Evolutionary conservation across 2,329 filamentous ascomycete genomes (phyloP).

Genomic region (Byssochlamys sp.): DNA sequence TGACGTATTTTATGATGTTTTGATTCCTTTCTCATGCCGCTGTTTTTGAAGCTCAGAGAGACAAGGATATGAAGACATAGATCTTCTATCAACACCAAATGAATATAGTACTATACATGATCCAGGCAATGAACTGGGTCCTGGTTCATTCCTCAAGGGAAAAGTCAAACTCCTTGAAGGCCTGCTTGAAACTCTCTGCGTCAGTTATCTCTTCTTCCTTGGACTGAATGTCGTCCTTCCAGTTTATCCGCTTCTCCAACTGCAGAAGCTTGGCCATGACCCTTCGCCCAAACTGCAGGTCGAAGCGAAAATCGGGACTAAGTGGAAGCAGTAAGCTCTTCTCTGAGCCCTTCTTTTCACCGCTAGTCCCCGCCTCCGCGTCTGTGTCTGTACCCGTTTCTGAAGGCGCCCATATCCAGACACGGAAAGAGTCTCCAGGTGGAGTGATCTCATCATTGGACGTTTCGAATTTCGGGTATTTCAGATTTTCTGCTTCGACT

Average conservation of each 20-base stretch:
- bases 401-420: slow-evolving; percentile 63
- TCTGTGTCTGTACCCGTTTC: not conserved
- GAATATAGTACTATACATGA: not conserved
- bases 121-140: not conserved
- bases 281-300: slow-evolving; percentile 77
- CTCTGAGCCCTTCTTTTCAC: slow-evolving; percentile 41
- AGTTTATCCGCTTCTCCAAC: slow-evolving; percentile 67
- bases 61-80: not conserved
- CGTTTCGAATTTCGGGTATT: slow-evolving; percentile 46
- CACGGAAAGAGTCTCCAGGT: slow-evolving; percentile 60
- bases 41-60: not conserved
- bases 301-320: slow-evolving; percentile 64
- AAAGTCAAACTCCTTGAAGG: slow-evolving; percentile 83
- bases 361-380: slow-evolving; percentile 5
- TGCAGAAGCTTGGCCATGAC: slow-evolving; percentile 81
- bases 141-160: slow-evolving; percentile 38
- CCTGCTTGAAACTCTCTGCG: slow-evolving; percentile 65
- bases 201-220: slow-evolving; percentile 70
- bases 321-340: slow-evolving; percentile 67
- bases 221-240: slow-evolving; percentile 74
- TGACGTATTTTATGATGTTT: not conserved
- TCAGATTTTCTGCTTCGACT: slow-evolving; percentile 70
- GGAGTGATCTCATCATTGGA: slow-evolving; percentile 33
- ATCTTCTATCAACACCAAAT: not conserved
- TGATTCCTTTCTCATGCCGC: not conserved